These are phyloP conservation scores for Nelumbo lutea DNA, from an alignment of 164 flowering plant genomes.

Conservation along the genomic window DNA sequence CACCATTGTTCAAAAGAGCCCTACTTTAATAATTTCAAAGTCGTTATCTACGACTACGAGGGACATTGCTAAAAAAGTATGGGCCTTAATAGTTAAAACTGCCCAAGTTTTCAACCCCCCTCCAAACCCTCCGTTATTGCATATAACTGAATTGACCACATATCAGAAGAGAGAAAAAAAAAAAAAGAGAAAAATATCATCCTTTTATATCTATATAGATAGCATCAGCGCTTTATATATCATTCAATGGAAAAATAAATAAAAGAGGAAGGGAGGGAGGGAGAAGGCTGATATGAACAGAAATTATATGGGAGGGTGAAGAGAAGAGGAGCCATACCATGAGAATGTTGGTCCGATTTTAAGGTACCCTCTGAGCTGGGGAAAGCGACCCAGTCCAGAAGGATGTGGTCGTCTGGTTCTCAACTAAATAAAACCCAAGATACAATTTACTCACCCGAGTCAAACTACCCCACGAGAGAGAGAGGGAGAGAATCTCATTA, in stretches of 20 bases:
- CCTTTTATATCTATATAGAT: no score
- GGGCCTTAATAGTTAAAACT: neutral
- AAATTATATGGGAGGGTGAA: no score
- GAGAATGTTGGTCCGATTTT: constrained; percentile 51
- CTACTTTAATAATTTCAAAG: constrained; percentile 34
- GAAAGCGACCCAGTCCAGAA: constrained; percentile 44
- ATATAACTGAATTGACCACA: no score
- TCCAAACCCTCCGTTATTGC: no score
- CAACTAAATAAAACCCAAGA: no score
- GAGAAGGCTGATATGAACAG: neutral
- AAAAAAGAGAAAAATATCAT: no score
- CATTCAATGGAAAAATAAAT: constrained; percentile 1
- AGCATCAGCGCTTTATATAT: no score
- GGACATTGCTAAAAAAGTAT: constrained; percentile 16
- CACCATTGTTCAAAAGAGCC: neutral
- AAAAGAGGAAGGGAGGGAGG: neutral
- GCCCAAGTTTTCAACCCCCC: no score
- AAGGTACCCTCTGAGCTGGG: constrained; percentile 17
- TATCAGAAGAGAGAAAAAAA: no score
- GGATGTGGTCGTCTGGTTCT: constrained; percentile 17
- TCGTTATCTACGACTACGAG: constrained; percentile 26
- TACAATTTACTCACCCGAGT: no score
- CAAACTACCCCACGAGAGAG: neutral
- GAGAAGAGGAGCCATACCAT: constrained; percentile 31
- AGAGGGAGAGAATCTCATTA: neutral